Base-by-base conservation (phyloP, 2,329 filamentous ascomycete genomes). In the Pyricularia pennisetigena region DNA sequence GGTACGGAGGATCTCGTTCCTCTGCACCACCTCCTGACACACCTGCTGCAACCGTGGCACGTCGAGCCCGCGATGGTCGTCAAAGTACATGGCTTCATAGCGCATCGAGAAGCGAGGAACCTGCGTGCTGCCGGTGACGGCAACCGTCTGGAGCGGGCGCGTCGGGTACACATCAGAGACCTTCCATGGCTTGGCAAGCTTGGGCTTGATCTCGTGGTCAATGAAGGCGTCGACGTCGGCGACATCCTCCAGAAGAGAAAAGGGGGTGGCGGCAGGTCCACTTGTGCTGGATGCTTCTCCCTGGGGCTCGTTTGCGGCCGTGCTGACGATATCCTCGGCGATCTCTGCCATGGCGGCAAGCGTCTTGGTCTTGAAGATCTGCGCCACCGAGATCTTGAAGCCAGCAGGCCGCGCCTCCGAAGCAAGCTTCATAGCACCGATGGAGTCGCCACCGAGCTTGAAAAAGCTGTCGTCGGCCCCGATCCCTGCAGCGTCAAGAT, bases 1-100 rank as follows among this genome's bases (percentile, higher is more conserved):
- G 0, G 88, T 90, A 4, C 88, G 84, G 2, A 91, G 78, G 28
- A 90, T 87, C 72, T 90, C 87, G 73, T 90, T 88, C 8, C 80
- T 80, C 2, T 81, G 76, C 1, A 90, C 84, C 3, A 90, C 82
- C 41, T 86, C 78, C 65, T 82, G 80, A 70, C 85, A 88, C 65
- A 81, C 81, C 23, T 76, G 70, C 35, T 83, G 77, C 28, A 89
- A 79, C 14, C 81, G 80, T 12, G 79, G 75, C 16, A 80, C 73
- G 41, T 66, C 65, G n/a, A 66, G 65, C 1, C 35, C 41, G 2
- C 26, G 32, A 67, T 89, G 78, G 0, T 79, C 81, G 28, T 86
- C 81, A 68, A 91, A 83, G 75, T 86, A 86, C 75, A 91, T 86
- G 69, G 88, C 80, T 70, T 87, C 87, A 73, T 91, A 90, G 16